Evolutionary conservation across 768 basidiomycete genomes (phyloP), one percentile per base, ranked within the genome.

Genomic region (Suillus cothurnatus): DNA sequence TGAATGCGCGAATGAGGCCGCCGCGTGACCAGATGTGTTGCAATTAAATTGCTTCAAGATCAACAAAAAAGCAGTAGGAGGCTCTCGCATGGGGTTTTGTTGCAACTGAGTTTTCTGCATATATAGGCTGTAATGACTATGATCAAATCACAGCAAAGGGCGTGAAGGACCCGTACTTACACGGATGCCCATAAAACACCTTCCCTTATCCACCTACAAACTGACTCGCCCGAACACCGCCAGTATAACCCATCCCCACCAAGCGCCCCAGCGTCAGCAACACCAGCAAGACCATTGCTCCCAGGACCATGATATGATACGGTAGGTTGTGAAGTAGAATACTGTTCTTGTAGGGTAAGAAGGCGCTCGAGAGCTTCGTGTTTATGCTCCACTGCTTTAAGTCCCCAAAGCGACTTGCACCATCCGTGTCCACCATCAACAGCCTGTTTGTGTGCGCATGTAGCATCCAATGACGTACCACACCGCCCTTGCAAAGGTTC

Each of bases 371-470:
- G n/a, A n/a, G n/a, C n/a, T n/a, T n/a, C n/a, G n/a, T n/a, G n/a
- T n/a, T n/a, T n/a, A n/a, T n/a, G n/a, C n/a, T n/a, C n/a, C n/a
- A n/a, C n/a, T n/a, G 72, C 69, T 93, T 91, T 23, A 98, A 74
- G 72, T 97, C 96, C 53, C 86, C 82, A 71, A 99, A 95, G 57
- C 88, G 83, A 66, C 94, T 95, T 39, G 96, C 96, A 5, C 92
- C 96, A 70, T 99, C 96, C 9, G 96, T 96, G 72, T 99, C 96
- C 52, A 90, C 96, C 87, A 97, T 95, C 61, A 99, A 79, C 53
- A 97, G 80, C 12, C 93, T 80, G 68, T 82, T 78, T 8, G 95
- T 96, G 5, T 93, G 84, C 9, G 88, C 85, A 71, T 91, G 88
- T 68, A 96, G 75, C 86, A 96, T 93, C 41, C 96, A 95, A 78